Percentiles rank a stretch among this genome's conserved stretches.
Conservation (phyloP, 2,329 filamentous ascomycete genomes). For the Uncinocarpus reesii region DNA sequence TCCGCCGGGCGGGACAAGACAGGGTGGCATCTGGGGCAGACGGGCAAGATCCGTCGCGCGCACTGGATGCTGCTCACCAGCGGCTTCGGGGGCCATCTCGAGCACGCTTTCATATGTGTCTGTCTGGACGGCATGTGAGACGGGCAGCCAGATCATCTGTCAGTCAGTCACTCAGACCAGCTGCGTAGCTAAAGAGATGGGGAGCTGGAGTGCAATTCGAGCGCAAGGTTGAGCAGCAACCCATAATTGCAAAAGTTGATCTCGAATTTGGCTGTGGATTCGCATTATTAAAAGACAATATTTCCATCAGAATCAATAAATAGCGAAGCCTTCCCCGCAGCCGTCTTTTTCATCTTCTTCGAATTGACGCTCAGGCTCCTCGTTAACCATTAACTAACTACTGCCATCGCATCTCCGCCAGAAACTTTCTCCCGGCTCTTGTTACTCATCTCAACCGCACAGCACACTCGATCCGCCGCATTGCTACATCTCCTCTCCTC, state of each 20-base stretch:
- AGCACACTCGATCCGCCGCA: too few species aligned
- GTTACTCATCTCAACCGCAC: background rate
- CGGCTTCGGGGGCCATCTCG: too few species aligned
- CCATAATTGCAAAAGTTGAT: background rate
- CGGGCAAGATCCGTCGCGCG: background rate
- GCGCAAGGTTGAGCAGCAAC: background rate
- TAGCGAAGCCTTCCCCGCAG: constrained; percentile 3
- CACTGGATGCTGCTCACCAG: too few species aligned
- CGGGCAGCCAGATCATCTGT: background rate
- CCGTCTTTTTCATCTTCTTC: background rate
- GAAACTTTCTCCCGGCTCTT: background rate
- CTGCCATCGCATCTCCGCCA: constrained; percentile 5
- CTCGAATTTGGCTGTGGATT: constrained; percentile 3
- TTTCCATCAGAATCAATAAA: too few species aligned
- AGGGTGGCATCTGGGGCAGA: background rate
- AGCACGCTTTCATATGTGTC: too few species aligned
- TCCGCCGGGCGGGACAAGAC: background rate
- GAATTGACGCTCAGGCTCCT: background rate
- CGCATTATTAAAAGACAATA: too few species aligned
- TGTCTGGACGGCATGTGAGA: background rate
- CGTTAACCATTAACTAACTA: background rate
- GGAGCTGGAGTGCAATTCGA: background rate
- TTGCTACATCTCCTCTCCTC: background rate
- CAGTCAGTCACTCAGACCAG: too few species aligned
- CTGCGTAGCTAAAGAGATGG: too few species aligned